Evolutionary conservation across 1,284 basidiomycete species (phyloP).

Genomic region (Cerioporus squamosus): DNA sequence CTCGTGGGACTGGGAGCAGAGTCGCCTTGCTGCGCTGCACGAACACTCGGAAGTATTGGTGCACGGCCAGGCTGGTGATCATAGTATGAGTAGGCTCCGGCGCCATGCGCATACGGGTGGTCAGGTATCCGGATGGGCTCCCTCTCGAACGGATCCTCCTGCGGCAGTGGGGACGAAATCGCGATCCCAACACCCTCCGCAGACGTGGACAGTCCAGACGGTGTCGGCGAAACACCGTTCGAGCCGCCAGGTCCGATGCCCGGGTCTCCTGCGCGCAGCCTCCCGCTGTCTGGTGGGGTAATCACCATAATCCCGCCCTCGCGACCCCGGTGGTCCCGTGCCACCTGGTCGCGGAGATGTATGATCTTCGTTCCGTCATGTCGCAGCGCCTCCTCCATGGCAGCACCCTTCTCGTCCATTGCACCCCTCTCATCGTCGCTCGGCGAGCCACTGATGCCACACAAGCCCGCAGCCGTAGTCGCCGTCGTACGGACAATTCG

Average conservation of each 20-base stretch:
- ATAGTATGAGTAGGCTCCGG: constrained; percentile 36
- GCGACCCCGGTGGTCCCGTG: constrained; percentile 15
- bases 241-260: constrained; percentile 10
- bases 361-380: constrained; percentile 49
- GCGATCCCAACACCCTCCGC: constrained; percentile 64
- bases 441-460: constrained; percentile 27
- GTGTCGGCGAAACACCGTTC: constrained; percentile 35
- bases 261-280: neutral
- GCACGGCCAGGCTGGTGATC: constrained; percentile 16
- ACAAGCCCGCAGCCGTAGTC: constrained; percentile 44
- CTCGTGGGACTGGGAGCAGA: constrained; percentile 11
- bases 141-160: constrained; percentile 36
- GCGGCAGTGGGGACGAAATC: constrained; percentile 59
- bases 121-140: constrained; percentile 46
- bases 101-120: constrained; percentile 63
- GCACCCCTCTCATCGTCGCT: constrained; percentile 22
- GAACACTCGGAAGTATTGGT: constrained; percentile 6
- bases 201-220: constrained; percentile 32
- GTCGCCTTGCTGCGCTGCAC: neutral
- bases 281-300: constrained; percentile 9
- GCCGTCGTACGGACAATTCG: constrained; percentile 39
- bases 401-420: constrained; percentile 37
- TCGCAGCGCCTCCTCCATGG: constrained; percentile 48
- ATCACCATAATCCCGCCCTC: constrained; percentile 28
- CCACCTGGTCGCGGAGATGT: constrained; percentile 35